A percentile compares a stretch with the other conserved stretches of the same genome.
These are phyloP conservation scores for Ophiostoma quercus DNA, from an alignment of 2,329 filamentous ascomycete genomes.

Conservation along the genomic window DNA sequence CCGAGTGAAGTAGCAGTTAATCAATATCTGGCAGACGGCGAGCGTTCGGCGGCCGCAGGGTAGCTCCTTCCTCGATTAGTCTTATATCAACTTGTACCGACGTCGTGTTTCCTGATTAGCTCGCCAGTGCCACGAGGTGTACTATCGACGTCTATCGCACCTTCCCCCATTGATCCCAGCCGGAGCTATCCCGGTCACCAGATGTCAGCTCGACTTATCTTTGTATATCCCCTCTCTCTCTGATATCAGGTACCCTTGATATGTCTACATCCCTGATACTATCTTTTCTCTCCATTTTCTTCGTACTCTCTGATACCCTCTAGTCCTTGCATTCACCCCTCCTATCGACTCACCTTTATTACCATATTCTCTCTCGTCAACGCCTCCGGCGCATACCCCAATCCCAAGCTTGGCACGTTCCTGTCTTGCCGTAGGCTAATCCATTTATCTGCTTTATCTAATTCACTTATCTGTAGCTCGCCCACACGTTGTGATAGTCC, in stretches of 20 bases:
- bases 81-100: slow-evolving; percentile 12
- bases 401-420: slow-evolving; percentile 17
- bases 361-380: slow-evolving; percentile 19
- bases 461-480: background rate
- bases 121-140: slow-evolving; percentile 7
- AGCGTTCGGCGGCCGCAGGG: slow-evolving; percentile 8
- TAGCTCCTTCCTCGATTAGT: slow-evolving; percentile 7
- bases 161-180: slow-evolving; percentile 1
- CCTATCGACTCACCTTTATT: slow-evolving; percentile 8
- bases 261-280: background rate
- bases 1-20: background rate
- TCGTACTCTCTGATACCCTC: too few relatives aligned
- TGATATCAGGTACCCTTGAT: background rate
- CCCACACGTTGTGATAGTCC: background rate
- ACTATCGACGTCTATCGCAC: background rate
- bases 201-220: slow-evolving; percentile 13
- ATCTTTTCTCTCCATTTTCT: background rate
- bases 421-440: slow-evolving; percentile 11
- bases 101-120: background rate
- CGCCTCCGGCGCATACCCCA: slow-evolving; percentile 12
- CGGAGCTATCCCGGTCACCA: slow-evolving; percentile 1
- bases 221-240: background rate
- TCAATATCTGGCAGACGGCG: slow-evolving; percentile 10
- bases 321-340: background rate
- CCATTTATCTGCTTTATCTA: background rate